Evolutionary conservation across 441 rosid genomes (phyloP), one percentile per base, ranked within the genome.

Genomic region (Oxalis stricta): DNA sequence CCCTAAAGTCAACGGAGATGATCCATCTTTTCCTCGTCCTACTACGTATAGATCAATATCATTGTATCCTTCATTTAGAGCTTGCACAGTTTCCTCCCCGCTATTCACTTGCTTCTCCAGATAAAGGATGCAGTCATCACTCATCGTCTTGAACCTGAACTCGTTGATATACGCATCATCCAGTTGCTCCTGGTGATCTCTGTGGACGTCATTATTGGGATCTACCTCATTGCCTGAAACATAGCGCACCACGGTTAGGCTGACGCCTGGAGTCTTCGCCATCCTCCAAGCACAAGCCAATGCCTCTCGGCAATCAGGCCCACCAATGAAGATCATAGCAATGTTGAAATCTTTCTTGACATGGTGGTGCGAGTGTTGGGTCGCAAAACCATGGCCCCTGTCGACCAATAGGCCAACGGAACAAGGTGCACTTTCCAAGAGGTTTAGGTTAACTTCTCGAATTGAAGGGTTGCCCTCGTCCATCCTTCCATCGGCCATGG

Each of bases 321-420:
- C 76, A 0, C 75, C 77, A 0, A 67, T 41, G 46, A 69, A 77
- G 17, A 70, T 14, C 73, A 80, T 45, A 7, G 61, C 55, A 5
- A 70, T 23, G 7, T 32, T 34, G 14, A 38, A 37, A 13, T 44
- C 32, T 28, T 20, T 19, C 10, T 1, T 12, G 18, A 20, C 5
- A 0, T 28, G 36, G 0, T 45, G 40, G 3, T 42, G 26, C 28
- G 38, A 7, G 4, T 30, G 46, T 1, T 2, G 1, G 11, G 12
- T 23, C 17, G 12, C 12, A 9, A 21, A 38, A 20, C 59, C 48
- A 7, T 72, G 58, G 2, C 83, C 82, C 10, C 71, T 64, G 41
- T 79, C 76, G n/a, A 79, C 60, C 1, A 75, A 65, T 49, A 79
- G 54, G 14, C 74, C 83, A 0, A 75, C 50, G 1, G 83, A 61